Conservation (phyloP, 805 yeast genomes). For the Dipodascopsis tothii region DNA sequence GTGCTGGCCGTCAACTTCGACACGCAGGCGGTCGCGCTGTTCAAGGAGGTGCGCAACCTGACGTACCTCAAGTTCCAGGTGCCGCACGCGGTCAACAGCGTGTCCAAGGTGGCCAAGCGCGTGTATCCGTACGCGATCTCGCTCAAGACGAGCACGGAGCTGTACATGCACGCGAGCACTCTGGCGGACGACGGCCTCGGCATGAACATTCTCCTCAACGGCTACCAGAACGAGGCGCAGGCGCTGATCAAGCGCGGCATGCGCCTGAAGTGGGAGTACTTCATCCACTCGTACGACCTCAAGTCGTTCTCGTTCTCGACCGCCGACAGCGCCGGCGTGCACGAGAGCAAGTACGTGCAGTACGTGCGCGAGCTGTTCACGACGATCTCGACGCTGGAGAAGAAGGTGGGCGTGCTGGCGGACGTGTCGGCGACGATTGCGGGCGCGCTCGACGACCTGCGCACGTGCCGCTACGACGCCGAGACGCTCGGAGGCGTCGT, state of each 20-base stretch:
- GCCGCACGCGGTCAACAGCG: conserved; percentile 45
- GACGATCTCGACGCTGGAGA: conserved; percentile 30
- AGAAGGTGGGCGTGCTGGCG: conserved; percentile 30
- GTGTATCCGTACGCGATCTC: conserved; percentile 52
- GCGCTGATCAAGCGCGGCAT: conserved; percentile 33
- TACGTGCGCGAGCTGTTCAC: conserved; percentile 32
- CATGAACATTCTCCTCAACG: conserved; percentile 38
- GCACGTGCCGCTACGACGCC: conserved; percentile 27
- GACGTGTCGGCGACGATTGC: conserved; percentile 29
- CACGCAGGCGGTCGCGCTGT: conserved; percentile 35
- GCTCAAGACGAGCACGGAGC: conserved; percentile 44
- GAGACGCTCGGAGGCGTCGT: conserved; percentile 24
- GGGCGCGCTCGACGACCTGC: conserved; percentile 25
- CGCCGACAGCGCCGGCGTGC: background rate
- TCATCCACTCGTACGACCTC: conserved; percentile 45
- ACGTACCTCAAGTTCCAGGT: conserved; percentile 46
- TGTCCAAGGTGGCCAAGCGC: conserved; percentile 44
- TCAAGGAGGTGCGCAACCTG: conserved; percentile 50
- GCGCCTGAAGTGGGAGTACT: conserved; percentile 45
- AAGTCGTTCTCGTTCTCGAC: conserved; percentile 24
- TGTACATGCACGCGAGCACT: conserved; percentile 33
- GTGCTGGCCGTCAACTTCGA: conserved; percentile 48
- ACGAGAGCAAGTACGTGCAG: conserved; percentile 26
- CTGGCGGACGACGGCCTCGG: conserved; percentile 33
- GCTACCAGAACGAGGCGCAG: conserved; percentile 33